Evolutionary conservation across 371 early-diverging fungal species (phyloP).

Genomic region (Mucor mucedo): DNA sequence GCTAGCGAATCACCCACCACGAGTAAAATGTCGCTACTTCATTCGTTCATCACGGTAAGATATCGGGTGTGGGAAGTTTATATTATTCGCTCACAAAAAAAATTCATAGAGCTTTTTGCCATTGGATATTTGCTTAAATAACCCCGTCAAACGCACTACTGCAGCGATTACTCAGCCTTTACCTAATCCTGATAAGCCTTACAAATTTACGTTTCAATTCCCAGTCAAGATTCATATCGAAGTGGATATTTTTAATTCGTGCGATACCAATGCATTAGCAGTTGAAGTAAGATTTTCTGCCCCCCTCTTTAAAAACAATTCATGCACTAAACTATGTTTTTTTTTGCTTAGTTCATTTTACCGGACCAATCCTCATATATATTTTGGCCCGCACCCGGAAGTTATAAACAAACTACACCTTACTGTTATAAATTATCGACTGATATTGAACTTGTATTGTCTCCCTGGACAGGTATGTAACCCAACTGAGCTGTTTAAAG

Average conservation of each 20-base stretch:
- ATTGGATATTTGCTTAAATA: conserved; percentile 36
- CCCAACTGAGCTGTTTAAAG: neutral
- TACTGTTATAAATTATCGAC: conserved; percentile 43
- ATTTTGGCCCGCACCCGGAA: conserved; percentile 47
- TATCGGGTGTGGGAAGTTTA: neutral
- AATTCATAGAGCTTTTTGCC: conserved; percentile 40
- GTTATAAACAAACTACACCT: conserved; percentile 45
- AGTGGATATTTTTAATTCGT: conserved; percentile 42
- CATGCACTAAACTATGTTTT: neutral
- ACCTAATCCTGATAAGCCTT: conserved; percentile 49
- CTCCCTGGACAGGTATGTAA: conserved; percentile 48
- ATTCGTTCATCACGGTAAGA: conserved; percentile 41
- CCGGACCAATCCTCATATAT: conserved; percentile 42
- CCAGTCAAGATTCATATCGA: conserved; percentile 44
- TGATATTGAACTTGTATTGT: conserved; percentile 33
- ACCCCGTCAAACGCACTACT: conserved; percentile 38
- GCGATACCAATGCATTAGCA: conserved; percentile 41
- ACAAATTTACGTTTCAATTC: conserved; percentile 34
- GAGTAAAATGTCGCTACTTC: conserved; percentile 31
- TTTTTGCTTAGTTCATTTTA: conserved; percentile 30
- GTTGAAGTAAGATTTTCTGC: conserved; percentile 38
- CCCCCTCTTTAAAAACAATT: neutral
- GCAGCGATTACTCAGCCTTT: conserved; percentile 44
- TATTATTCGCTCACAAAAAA: neutral
- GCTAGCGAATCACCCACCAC: conserved; percentile 35